Evolutionary conservation across 2,329 filamentous ascomycete species (phyloP).

Genomic region (Geosmithia putterillii): DNA sequence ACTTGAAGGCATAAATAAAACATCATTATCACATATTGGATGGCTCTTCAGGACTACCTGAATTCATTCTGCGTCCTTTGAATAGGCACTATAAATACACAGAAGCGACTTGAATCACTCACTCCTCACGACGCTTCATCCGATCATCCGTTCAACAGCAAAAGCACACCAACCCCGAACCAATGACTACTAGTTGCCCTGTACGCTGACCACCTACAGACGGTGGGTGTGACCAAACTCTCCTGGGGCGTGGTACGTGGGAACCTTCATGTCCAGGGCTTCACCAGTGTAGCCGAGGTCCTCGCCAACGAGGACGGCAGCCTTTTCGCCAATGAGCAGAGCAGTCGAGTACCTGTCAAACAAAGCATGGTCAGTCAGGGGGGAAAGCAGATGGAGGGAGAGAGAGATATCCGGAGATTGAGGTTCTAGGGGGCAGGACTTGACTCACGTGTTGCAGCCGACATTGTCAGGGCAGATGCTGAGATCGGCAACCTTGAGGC

Average conservation of each 20-base stretch:
- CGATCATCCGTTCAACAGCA: not conserved
- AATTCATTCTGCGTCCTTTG: not conserved
- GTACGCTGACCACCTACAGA: conserved; percentile 22
- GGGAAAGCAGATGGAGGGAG: conserved; percentile 11
- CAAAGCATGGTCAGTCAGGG: not conserved
- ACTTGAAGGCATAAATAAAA: too few species aligned
- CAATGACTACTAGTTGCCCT: too few species aligned
- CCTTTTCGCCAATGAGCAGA: conserved; percentile 66
- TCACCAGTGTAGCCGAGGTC: conserved; percentile 62
- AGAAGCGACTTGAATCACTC: not conserved
- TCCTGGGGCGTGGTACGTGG: conserved; percentile 46
- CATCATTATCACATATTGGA: too few species aligned
- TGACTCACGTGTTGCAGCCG: conserved; percentile 49
- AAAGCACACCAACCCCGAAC: too few species aligned
- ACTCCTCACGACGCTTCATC: not conserved
- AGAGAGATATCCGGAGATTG: not conserved
- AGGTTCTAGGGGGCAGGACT: too few species aligned
- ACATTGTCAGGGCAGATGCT: conserved; percentile 72
- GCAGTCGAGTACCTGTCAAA: conserved; percentile 49
- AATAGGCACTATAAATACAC: not conserved
- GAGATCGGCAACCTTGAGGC: conserved; percentile 65
- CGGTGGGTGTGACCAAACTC: conserved; percentile 27
- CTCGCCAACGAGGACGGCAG: conserved; percentile 55
- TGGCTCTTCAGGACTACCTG: too few species aligned
- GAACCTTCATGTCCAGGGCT: conserved; percentile 67